Evolutionary conservation across 805 yeast genomes (phyloP).

Genomic region (Lachancea fermentati): DNA sequence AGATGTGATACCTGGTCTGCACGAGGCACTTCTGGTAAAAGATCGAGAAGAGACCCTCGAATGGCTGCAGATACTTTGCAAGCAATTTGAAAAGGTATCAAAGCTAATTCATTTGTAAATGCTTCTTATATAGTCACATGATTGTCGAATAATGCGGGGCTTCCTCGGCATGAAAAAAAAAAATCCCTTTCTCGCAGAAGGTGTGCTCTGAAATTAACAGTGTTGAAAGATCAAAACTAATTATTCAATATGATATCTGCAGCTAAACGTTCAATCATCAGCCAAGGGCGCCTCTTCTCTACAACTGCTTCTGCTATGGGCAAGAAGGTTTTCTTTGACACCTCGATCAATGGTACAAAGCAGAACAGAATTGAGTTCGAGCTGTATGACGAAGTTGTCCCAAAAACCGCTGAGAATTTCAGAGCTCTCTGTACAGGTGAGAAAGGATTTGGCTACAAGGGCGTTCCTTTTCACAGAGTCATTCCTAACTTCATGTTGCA

Average conservation of each 20-base stretch:
- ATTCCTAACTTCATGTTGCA: constrained; percentile 95
- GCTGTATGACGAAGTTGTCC: constrained; percentile 41
- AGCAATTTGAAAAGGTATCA: constrained; percentile 21
- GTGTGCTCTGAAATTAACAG: background rate
- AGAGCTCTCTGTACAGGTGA: constrained; percentile 85
- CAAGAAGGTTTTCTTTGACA: constrained; percentile 52
- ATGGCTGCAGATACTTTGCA: constrained; percentile 42
- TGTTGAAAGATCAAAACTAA: background rate
- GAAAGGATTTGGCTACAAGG: constrained; percentile 80
- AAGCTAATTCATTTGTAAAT: background rate
- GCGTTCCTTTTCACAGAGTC: constrained; percentile 87
- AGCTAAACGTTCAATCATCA: constrained; percentile 14
- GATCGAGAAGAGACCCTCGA: constrained; percentile 41
- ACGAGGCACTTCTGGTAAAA: constrained; percentile 45
- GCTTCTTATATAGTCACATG: background rate
- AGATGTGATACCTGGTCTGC: constrained; percentile 53
- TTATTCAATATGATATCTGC: constrained; percentile 4
- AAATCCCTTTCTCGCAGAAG: background rate
- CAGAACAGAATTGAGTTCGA: constrained; percentile 32
- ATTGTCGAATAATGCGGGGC: background rate
- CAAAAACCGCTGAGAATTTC: constrained; percentile 78
- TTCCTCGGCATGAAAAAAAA: background rate
- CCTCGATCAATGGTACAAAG: constrained; percentile 49
- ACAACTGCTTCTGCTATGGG: constrained; percentile 41
- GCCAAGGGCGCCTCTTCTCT: constrained; percentile 45